phyloP scores from a whole-genome alignment of 345 rosid species.

The Atalantia buxifolia region DNA sequence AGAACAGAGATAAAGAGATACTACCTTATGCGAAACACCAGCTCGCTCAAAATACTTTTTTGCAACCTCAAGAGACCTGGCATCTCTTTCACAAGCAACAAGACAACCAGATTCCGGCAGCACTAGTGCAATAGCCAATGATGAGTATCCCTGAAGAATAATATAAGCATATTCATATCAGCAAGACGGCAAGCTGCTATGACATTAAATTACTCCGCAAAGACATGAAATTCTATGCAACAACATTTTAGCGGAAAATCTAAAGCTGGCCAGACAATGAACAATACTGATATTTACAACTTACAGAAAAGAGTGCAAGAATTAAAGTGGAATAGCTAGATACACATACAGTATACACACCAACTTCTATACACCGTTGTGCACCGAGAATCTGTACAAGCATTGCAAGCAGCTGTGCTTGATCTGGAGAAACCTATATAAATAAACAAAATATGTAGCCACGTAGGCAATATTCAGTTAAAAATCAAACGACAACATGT shows the following conservation, averaged over 20 bases:
- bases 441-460: background rate
- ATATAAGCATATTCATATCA: background rate
- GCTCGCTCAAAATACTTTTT: slow-evolving; percentile 71
- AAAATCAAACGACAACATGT: background rate
- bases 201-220: background rate
- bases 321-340: background rate
- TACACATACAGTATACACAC: slow-evolving; percentile 77
- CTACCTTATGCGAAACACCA: slow-evolving; percentile 80
- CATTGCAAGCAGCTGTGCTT: slow-evolving; percentile 89
- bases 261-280: background rate
- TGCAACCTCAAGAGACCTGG: slow-evolving; percentile 67
- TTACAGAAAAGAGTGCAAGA: background rate
- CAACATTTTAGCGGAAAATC: background rate
- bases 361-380: slow-evolving; percentile 79
- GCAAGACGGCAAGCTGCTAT: background rate
- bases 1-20: background rate
- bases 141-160: slow-evolving; percentile 72
- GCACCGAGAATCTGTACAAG: slow-evolving; percentile 84
- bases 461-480: background rate
- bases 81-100: slow-evolving; percentile 92
- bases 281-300: background rate
- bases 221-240: background rate
- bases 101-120: slow-evolving; percentile 75
- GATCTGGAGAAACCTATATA: slow-evolving; percentile 84
- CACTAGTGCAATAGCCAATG: slow-evolving; percentile 82